Conservation (phyloP, 805 yeast species). For the Lachancea cidri region DNA sequence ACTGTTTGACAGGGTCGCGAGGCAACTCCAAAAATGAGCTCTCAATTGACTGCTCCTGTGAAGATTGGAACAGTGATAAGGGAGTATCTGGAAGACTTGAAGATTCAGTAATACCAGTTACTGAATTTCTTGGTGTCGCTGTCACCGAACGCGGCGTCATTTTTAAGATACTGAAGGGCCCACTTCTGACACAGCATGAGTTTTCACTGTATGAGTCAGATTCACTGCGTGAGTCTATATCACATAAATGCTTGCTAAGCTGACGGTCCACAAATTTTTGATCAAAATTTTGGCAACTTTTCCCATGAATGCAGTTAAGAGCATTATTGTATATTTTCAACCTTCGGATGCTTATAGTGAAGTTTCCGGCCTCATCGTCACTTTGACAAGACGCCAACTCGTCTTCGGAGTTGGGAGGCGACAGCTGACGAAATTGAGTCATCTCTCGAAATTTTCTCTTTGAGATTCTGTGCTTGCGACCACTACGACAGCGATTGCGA, state of each 20-base stretch:
- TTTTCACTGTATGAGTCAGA: not conserved
- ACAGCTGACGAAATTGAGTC: slow-evolving; percentile 13
- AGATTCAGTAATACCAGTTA: not conserved
- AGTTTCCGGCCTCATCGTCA: slow-evolving; percentile 10
- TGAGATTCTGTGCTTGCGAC: slow-evolving; percentile 10
- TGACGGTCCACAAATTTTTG: slow-evolving; percentile 20
- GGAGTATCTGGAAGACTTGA: slow-evolving; percentile 8
- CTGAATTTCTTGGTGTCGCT: slow-evolving; percentile 1
- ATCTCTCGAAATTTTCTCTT: slow-evolving; percentile 17
- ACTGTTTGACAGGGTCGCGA: not conserved
- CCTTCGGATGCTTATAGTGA: slow-evolving; percentile 30
- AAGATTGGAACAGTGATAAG: slow-evolving; percentile 1
- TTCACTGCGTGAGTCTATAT: slow-evolving; percentile 2
- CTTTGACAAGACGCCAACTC: not conserved
- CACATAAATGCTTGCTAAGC: slow-evolving; percentile 1
- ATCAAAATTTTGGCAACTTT: slow-evolving; percentile 12
- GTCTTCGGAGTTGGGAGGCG: slow-evolving; percentile 8
- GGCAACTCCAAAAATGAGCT: not conserved
- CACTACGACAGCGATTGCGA: not conserved
- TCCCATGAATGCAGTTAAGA: slow-evolving; percentile 21
- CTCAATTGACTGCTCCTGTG: not conserved
- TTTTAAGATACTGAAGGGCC: slow-evolving; percentile 7
- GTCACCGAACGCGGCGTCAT: not conserved
- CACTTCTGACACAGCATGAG: slow-evolving; percentile 1
- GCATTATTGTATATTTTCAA: slow-evolving; percentile 28